Evolutionary conservation across 2,329 filamentous ascomycete genomes (phyloP), one percentile per base, ranked within the genome.

Genomic region (Aspergillus sp.): DNA sequence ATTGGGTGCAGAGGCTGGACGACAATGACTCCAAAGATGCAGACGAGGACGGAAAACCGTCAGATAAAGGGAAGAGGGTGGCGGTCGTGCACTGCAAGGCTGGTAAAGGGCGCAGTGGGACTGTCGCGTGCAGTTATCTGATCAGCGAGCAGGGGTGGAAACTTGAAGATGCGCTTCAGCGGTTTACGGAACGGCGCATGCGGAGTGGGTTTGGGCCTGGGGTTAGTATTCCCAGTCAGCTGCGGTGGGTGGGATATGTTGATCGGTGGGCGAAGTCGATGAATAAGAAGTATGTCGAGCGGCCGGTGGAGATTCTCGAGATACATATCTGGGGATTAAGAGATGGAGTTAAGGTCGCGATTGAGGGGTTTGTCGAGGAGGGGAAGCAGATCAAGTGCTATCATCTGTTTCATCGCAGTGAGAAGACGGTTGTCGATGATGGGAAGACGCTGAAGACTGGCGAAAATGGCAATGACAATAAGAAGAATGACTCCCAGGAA

Each of bases 41-140:
- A 10, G 56, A 60, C 3, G 48, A 61, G 10, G 47, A 50, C 2
- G 43, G 63, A 37, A 65, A 60, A 13, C 5, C 33, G 13, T 39
- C 37, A 5, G 38, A 49, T 12, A 66, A 71, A 22, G 62, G 67
- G 20, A 72, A 74, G 33, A 77, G 89, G 30, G 88, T 97, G 0
- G 85, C 85, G 0, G 90, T 97, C 5, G 89, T 97, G 6, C 93
- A 98, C 68, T 97, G 93, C 74, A 97, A 97, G 66, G 93, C 93
- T 1, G 93, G 93, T 2, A 98, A 98, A 69, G 93, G 93, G 1
- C 79, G 93, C 44, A 95, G 88, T 55, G 93, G 93, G 3, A 95
- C 89, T 0, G 82, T 89, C 59, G 84, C 85, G 25, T 95, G 88
- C 68, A 88, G 86, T 58, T 97, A 95, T 65, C 74, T 98, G 49